phyloP scores from a whole-genome alignment of 2,329 filamentous ascomycete genomes.

The Aspergillus arachidicola region DNA sequence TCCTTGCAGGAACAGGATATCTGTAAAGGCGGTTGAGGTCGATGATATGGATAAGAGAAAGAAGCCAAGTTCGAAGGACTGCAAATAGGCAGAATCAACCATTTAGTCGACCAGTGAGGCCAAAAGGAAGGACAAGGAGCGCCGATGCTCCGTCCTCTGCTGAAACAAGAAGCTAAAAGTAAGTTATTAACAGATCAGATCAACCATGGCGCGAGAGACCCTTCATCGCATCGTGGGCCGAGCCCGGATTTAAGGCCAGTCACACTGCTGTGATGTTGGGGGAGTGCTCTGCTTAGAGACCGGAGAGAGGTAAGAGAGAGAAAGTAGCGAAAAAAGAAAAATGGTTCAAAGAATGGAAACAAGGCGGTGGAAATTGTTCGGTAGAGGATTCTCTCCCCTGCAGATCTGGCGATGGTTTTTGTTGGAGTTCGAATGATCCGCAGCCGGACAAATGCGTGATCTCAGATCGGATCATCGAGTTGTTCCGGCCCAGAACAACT shows the following conservation, averaged over 20 bases:
- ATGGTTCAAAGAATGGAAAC: background rate
- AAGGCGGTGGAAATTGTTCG: background rate
- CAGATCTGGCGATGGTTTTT: constrained; percentile 4
- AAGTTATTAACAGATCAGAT: constrained; percentile 10
- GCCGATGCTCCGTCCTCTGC: background rate
- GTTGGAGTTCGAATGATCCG: constrained; percentile 9
- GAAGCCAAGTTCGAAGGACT: background rate
- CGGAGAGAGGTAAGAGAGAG: background rate
- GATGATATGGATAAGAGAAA: background rate
- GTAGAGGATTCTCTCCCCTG: background rate
- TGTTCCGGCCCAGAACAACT: constrained; percentile 16
- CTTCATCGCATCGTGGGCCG: constrained; percentile 23
- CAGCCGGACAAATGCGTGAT: constrained; percentile 7
- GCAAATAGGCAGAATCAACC: background rate
- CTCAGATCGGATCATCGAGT: constrained; percentile 16
- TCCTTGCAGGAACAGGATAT: background rate
- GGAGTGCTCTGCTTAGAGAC: background rate
- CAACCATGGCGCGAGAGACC: constrained; percentile 16
- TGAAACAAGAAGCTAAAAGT: background rate
- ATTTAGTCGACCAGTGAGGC: background rate
- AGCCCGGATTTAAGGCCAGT: constrained; percentile 8
- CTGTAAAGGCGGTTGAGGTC: background rate
- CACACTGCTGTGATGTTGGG: constrained; percentile 6
- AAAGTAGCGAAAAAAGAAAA: background rate
- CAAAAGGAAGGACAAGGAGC: background rate